phyloP scores from a whole-genome alignment of 192 early-diverging fungal genomes.

The Lobulomyces angularis region DNA sequence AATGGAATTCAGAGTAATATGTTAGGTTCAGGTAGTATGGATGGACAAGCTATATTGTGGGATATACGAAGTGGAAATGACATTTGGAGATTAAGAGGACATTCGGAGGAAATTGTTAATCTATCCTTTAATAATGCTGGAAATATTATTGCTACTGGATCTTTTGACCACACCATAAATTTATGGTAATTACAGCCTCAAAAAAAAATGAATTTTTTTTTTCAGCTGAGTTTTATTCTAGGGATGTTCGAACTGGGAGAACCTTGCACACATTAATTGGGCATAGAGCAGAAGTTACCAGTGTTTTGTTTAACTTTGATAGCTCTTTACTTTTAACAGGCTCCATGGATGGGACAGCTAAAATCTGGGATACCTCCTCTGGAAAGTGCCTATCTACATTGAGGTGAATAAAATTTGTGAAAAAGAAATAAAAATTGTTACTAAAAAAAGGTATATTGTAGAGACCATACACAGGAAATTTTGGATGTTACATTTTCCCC shows the following conservation, averaged over 20 bases:
- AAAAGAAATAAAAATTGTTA: too few species aligned
- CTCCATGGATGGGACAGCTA: slow-evolving; percentile 32
- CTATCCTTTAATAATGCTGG: slow-evolving; percentile 15
- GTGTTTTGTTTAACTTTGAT: slow-evolving; percentile 17
- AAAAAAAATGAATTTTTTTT: slow-evolving; percentile 3
- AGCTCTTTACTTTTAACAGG: slow-evolving; percentile 19
- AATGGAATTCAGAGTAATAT: slow-evolving; percentile 19
- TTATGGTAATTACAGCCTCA: slow-evolving; percentile 29
- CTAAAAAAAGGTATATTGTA: slow-evolving; percentile 2
- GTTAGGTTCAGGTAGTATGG: slow-evolving; percentile 35
- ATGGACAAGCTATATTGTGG: slow-evolving; percentile 31
- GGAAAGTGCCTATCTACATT: slow-evolving; percentile 23
- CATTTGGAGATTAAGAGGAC: slow-evolving; percentile 28
- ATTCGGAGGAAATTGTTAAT: slow-evolving; percentile 31
- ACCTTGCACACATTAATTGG: slow-evolving; percentile 38
- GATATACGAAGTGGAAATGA: slow-evolving; percentile 32
- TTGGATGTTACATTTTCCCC: slow-evolving; percentile 23
- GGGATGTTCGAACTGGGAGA: too few species aligned
- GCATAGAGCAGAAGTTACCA: slow-evolving; percentile 32
- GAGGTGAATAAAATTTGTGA: slow-evolving; percentile 8
- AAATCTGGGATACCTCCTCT: slow-evolving; percentile 24
- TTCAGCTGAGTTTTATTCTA: too few species aligned
- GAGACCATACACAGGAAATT: slow-evolving; percentile 35
- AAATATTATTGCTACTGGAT: slow-evolving; percentile 29
- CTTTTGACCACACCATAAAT: slow-evolving; percentile 35